Evolutionary conservation across 1,139 yeast species (phyloP).

Genomic region (Nakaseomyces nivariensis): DNA sequence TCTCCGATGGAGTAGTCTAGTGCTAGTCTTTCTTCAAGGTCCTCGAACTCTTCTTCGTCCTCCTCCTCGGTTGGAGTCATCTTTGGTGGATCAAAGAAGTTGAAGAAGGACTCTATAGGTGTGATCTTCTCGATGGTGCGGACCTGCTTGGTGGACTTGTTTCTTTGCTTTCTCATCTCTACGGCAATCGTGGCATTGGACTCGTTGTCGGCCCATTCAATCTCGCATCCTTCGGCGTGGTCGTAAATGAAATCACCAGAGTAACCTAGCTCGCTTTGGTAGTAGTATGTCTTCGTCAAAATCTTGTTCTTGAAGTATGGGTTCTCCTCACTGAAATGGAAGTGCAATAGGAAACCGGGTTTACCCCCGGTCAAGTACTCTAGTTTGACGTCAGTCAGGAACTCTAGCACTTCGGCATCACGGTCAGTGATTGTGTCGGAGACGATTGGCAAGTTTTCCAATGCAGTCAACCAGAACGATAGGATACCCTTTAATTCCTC

Average conservation of each 20-base stretch:
- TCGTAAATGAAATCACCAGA: conserved; percentile 95
- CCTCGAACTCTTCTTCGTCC: conserved; percentile 60
- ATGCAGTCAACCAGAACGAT: conserved; percentile 91
- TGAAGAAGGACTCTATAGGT: conserved; percentile 89
- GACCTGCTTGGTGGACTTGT: conserved; percentile 93
- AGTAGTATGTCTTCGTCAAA: conserved; percentile 79
- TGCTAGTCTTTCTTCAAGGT: conserved; percentile 76
- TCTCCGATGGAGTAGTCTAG: conserved; percentile 94
- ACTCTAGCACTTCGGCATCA: conserved; percentile 74
- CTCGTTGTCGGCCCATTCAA: conserved; percentile 77
- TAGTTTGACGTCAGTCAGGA: conserved; percentile 62
- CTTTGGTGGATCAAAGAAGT: conserved; percentile 89
- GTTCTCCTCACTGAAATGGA: conserved; percentile 61
- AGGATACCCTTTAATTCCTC: conserved; percentile 68
- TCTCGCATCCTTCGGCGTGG: conserved; percentile 86
- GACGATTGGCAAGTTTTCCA: conserved; percentile 75
- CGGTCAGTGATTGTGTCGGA: conserved; percentile 83
- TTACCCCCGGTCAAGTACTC: conserved; percentile 58
- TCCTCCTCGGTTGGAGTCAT: conserved; percentile 44
- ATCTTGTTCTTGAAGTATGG: conserved; percentile 64
- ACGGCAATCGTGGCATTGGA: conserved; percentile 74
- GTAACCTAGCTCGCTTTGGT: conserved; percentile 89
- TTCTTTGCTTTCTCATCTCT: conserved; percentile 95
- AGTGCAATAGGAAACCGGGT: conserved; percentile 85
- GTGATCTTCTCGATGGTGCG: conserved; percentile 92